These are phyloP conservation scores for Alternaria rosae DNA, from an alignment of 2,329 filamentous ascomycete species.

Conservation along the genomic window DNA sequence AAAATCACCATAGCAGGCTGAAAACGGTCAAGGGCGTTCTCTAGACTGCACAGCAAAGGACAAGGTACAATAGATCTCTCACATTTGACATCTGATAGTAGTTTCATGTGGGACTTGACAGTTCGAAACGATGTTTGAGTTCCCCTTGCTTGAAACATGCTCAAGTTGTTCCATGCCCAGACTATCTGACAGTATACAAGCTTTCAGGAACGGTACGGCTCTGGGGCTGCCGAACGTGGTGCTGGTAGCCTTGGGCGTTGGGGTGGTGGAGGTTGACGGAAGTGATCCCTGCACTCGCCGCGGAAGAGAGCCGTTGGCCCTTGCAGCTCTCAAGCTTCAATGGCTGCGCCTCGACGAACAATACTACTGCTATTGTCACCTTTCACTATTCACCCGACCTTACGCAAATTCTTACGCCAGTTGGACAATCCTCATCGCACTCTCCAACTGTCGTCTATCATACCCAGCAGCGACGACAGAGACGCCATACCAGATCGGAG, in stretches of 20 bases:
- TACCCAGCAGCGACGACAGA: not conserved
- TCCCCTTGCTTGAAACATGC: not conserved
- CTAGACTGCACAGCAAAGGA: slow-evolving; percentile 15
- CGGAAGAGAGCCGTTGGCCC: slow-evolving; percentile 25
- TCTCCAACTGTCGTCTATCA: not conserved
- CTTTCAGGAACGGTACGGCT: not conserved
- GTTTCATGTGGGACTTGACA: not conserved
- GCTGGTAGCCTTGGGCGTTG: not conserved
- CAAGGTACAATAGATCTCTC: slow-evolving; percentile 1
- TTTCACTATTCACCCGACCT: not conserved
- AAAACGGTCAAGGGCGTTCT: slow-evolving; percentile 25
- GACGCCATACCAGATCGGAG: not conserved
- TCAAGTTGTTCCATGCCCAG: not conserved
- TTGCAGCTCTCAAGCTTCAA: slow-evolving; percentile 15
- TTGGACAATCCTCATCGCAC: not conserved
- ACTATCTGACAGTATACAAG: not conserved
- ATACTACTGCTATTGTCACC: slow-evolving; percentile 1
- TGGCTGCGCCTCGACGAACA: slow-evolving; percentile 8
- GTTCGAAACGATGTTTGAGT: not conserved
- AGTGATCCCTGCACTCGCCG: slow-evolving; percentile 22
- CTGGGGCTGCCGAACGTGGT: not conserved
- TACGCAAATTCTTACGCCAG: not conserved
- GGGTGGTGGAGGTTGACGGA: slow-evolving; percentile 8
- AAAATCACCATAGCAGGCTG: not conserved
- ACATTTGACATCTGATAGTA: not conserved